Evolutionary conservation across 1,139 yeast species (phyloP), one percentile per base, ranked within the genome.

Genomic region (Blastobotrys buckinghamii): DNA sequence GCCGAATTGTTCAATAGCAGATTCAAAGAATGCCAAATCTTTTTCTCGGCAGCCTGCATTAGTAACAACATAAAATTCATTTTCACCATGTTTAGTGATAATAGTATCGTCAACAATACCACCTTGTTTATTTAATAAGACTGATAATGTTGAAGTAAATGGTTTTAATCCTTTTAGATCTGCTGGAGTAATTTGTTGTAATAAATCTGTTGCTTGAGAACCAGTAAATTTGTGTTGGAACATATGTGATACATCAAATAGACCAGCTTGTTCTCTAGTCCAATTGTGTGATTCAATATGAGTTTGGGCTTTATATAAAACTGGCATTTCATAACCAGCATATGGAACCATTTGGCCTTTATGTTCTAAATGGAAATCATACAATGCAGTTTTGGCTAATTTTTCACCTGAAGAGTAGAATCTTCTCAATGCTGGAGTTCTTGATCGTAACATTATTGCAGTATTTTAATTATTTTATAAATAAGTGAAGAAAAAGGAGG

Each of bases 161-260:
- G 77, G 74, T 40, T 72, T 67, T 52, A 90, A 72, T 8, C 61
- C 62, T 26, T 71, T 63, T 57, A 89, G 77, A 64, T 89, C 97
- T 22, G 94, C 79, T 7, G 98, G 98, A 22, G 96, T 86, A 48
- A 90, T 73, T 55, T 76, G 79, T 66, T 92, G 84, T 54, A 92
- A 74, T 51, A 90, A 79, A 13, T 74, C 73, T n/a, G 79, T 71
- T 0, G 95, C 78, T 36, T 78, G 83, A 1, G 77, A 69, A 12
- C 98, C 98, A 2, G 67, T 64, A 53, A 92, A 67, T 40, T 74
- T 75, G 67, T 92, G 97, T 70, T 92, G 97, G 51, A 90, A 77
- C 98, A 92, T 92, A 69, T 92, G 98, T 51, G 96, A 86, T 42
- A 92, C 98, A 66, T 92, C 98, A 61, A 92, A 92, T 50, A 92